Base-by-base conservation (phyloP, 352 stramenopile genomes). In the Globisporangium nunn region DNA sequence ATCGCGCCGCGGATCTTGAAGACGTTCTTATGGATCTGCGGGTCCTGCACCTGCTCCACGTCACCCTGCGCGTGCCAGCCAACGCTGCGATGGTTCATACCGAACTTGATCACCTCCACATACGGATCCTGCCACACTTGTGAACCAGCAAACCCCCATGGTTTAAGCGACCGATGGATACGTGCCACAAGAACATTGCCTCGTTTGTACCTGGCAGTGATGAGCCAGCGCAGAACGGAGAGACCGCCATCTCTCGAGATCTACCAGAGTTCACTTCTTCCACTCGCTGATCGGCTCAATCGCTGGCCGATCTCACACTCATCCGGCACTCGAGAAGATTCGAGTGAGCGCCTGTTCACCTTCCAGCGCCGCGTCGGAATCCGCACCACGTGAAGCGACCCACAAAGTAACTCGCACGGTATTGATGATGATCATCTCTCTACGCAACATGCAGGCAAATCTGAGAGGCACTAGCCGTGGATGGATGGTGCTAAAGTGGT, bases 91-190 rank as follows among this genome's bases (percentile, higher is more conserved):
- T 87, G 75, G 8, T 78, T 81, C 60, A 90, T 74, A 1, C 75
- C 80, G 49, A 82, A 80, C 52, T 87, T 87, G 65, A 95, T 75
- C 35, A 93, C 81, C 56, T 95, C 82, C n/a, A 93, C 84, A 45
- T 82, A 93, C 47, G 85, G 85, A 54, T 88, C 74, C 66, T 93
- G 85, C 85, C 85, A 93, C 7, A 91, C 80, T 93, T 11, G 15
- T 6, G 10, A 49, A 10, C 37, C 3, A 14, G 4, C 3, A 11
- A 10, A 40, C 12, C 35, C 33, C 8, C 33, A 6, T 3, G 41
- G 23, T 23, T 23, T 18, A n/a, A 47, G 41, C 17, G 41, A 47
- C 14, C 41, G 41, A 23, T 23, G 23, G 23, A 23, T 23, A 23
- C 23, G 23, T 23, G 23, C 23, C 23, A 23, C 23, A 23, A 23